phyloP scores from a whole-genome alignment of 2,329 filamentous ascomycete species.

The Exophiala viscosa region DNA sequence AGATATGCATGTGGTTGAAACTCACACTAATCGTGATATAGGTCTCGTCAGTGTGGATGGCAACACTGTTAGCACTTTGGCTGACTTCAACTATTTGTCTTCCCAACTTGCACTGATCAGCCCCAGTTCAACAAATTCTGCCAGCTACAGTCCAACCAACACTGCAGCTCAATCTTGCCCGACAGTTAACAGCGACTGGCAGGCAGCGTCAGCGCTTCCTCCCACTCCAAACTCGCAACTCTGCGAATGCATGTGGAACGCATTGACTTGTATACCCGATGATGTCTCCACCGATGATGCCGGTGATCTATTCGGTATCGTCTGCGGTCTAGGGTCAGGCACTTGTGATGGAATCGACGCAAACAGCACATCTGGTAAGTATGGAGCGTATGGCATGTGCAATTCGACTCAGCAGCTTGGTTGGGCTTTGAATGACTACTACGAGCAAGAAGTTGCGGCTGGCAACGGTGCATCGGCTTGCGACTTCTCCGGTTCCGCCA shows the following conservation, averaged over 20 bases:
- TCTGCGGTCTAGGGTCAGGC: constrained; percentile 38
- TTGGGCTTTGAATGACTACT: constrained; percentile 45
- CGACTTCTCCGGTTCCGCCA: constrained; percentile 41
- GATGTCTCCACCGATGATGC: constrained; percentile 57
- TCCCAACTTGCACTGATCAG: constrained; percentile 68
- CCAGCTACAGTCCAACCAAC: constrained; percentile 71
- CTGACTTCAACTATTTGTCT: constrained; percentile 71
- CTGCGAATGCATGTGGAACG: constrained; percentile 80
- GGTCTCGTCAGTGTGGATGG: constrained; percentile 59
- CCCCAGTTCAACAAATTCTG: constrained; percentile 57
- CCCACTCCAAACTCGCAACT: constrained; percentile 74
- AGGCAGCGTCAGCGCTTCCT: constrained; percentile 67
- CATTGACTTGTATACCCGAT: constrained; percentile 65
- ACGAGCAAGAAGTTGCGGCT: constrained; percentile 36
- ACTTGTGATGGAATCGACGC: constrained; percentile 39
- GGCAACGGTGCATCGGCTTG: constrained; percentile 38
- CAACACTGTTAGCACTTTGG: constrained; percentile 60
- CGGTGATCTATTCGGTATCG: constrained; percentile 61
- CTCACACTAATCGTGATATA: constrained; percentile 28
- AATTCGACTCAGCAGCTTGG: constrained; percentile 40
- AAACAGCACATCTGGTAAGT: constrained; percentile 40
- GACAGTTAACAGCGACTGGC: constrained; percentile 61
- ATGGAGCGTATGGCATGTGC: constrained; percentile 49
- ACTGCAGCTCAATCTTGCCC: constrained; percentile 69
- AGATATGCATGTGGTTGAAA: no score